Base-by-base conservation (phyloP, 805 yeast genomes). In the Candida hungchunana region DNA sequence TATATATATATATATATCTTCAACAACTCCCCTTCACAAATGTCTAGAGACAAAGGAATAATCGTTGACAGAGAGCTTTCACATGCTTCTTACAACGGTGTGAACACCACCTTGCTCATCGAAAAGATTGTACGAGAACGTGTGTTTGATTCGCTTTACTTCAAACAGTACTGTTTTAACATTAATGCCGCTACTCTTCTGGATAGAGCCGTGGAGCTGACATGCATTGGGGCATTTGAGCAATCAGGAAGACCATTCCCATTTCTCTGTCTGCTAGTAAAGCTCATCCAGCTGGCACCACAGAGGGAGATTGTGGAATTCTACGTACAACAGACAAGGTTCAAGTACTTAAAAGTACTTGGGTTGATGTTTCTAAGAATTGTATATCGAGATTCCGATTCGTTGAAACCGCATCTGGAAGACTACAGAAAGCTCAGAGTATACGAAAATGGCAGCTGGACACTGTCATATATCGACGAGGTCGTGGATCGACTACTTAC, bases 261-360 rank as follows among this genome's bases (percentile, higher is more conserved):
- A 11, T 87, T 86, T 48, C 54, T 85, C n/a, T 79, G 95, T 51
- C 67, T 95, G 29, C 57, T 87, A 22, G 75, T 86, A 51, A 77
- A 90, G 44, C 55, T 90, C 39, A 65, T 89, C 5, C 95, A 90
- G 56, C 58, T 93, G 13, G 76, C 76, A 43, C 97, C 97, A 0
- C 49, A 69, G 2, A 50, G 53, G 9, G 83, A 76, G 5, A 74
- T 85, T 5, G 52, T 84, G 3, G 52, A 62, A 13, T 69, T 77
- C 36, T 69, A 74, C 43, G 59, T 82, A 10, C 56, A 56, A 2
- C 93, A 89, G 48, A 61, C 66, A 32, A 77, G 80, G 37, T 89
- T 89, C 69, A 85, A 86, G 58, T 88, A 87, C 51, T 58, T 86
- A 32, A 75, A 82, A 1, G 81, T 84, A 1, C 54, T 90, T 37